Evolutionary conservation across 495 filamentous ascomycete species (phyloP).

Genomic region (Filosporella fistucella): DNA sequence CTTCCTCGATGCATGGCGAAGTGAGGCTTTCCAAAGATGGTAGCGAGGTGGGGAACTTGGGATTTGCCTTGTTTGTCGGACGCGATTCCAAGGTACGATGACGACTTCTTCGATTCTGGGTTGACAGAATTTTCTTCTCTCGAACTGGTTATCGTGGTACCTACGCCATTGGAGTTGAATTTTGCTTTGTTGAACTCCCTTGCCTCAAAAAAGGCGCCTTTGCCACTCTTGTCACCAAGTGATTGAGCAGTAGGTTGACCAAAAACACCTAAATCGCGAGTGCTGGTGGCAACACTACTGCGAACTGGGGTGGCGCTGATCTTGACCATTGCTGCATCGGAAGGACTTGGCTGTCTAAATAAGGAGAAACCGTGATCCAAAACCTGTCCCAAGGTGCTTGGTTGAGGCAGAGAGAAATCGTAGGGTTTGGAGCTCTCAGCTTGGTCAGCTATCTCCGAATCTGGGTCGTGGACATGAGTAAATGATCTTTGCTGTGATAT

Average conservation of each 20-base stretch:
- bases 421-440: too few relatives aligned
- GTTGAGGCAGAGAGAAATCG: too few relatives aligned
- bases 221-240: conserved; percentile 21
- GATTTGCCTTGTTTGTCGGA: too few relatives aligned
- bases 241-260: conserved; percentile 6
- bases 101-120: too few relatives aligned
- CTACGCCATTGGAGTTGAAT: neutral
- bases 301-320: conserved; percentile 1
- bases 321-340: conserved; percentile 40
- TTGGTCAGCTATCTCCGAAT: too few relatives aligned
- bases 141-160: too few relatives aligned
- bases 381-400: neutral
- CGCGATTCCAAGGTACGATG: too few relatives aligned
- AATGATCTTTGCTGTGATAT: neutral
- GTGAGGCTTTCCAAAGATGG: too few relatives aligned
- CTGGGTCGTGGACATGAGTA: too few relatives aligned
- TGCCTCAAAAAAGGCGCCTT: conserved; percentile 21
- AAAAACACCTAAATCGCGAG: neutral
- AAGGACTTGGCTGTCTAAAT: conserved; percentile 32
- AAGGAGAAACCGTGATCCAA: neutral
- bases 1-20: too few relatives aligned
- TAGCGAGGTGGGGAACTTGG: too few relatives aligned
- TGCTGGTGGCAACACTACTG: neutral
- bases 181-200: conserved; percentile 22
- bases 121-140: too few relatives aligned